Conservation (phyloP, 495 filamentous ascomycete species). For the Apodospora peruviana region DNA sequence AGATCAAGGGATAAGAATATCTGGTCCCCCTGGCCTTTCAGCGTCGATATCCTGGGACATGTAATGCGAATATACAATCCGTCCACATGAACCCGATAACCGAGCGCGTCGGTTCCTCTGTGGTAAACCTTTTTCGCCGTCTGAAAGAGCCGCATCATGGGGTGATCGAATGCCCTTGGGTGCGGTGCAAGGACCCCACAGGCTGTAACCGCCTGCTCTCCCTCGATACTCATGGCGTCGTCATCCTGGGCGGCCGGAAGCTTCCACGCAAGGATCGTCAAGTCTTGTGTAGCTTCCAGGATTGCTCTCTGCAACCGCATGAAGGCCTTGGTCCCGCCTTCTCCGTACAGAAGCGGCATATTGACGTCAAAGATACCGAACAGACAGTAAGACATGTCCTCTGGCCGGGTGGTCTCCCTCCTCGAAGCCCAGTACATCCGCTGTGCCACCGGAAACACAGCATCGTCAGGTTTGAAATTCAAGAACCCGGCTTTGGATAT, state of each 20-base stretch:
- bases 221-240: neutral
- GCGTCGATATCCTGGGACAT: neutral
- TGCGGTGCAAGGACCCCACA: neutral
- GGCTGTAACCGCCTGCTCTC: neutral
- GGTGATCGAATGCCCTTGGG: neutral
- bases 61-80: neutral
- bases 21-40: neutral
- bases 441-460: neutral
- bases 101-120: neutral
- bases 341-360: slow-evolving; percentile 8
- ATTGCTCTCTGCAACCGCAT: slow-evolving; percentile 4
- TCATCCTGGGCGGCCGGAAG: neutral
- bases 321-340: slow-evolving; percentile 6
- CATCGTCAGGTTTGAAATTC: neutral
- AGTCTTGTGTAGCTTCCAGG: neutral
- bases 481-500: neutral
- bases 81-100: neutral
- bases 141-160: neutral
- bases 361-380: slow-evolving; percentile 6
- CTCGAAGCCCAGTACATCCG: slow-evolving; percentile 6
- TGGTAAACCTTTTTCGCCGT: neutral
- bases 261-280: neutral
- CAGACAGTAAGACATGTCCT: slow-evolving; percentile 11
- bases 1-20: neutral
- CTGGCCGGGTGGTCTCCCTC: neutral